Base-by-base conservation (phyloP, 805 yeast species). In the Candida qinlingensis region DNA sequence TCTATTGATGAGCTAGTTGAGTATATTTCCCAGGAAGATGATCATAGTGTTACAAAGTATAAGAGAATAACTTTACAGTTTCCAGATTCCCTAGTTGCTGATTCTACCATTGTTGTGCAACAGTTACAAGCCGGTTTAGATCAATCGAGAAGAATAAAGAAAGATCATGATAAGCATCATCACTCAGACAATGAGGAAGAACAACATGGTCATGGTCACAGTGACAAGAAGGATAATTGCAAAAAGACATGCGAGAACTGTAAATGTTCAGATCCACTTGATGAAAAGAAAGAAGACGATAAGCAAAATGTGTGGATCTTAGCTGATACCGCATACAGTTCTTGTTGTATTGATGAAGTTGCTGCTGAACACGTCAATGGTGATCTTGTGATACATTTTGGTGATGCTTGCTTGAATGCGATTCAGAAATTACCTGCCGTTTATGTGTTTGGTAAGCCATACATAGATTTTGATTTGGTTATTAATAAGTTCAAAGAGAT, bases 301-400 rank as follows among this genome's bases (percentile, higher is more conserved):
- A 37, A 47, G 7, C 71, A 73, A 54, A 69, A 75, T 44, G 75
- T 85, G 9, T 92, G 92, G 87, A 79, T 92, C 13, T 69, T 94
- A 36, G 99, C 98, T 0, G 99, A 94, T 61, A 92, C 99, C 0
- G 89, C 97, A 0, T 94, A 94, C 60, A 87, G 96, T 30, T 75
- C 96, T 1, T 94, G 99, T 66, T 94, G 99, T 68, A 85, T 92
- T 9, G 99, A 94, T 65, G 97, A 91, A 61, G 95, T 92, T 29
- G 98, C 99, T 0, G 96, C 97, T 1, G 91, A 87, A 61, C 99
- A 94, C 65, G 95, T 92, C 12, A 62, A 71, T 6, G 90, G 94
- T 6, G 96, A 92, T 54, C 67, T 86, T 5, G 88, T 94, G 30
- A 81, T 91, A 2, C 99, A 94, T 66, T 88, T 91, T 66, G 99